Evolutionary conservation across 306 rosid genomes (phyloP), one percentile per base, ranked within the genome.

Genomic region (Spatholobus suberectus): DNA sequence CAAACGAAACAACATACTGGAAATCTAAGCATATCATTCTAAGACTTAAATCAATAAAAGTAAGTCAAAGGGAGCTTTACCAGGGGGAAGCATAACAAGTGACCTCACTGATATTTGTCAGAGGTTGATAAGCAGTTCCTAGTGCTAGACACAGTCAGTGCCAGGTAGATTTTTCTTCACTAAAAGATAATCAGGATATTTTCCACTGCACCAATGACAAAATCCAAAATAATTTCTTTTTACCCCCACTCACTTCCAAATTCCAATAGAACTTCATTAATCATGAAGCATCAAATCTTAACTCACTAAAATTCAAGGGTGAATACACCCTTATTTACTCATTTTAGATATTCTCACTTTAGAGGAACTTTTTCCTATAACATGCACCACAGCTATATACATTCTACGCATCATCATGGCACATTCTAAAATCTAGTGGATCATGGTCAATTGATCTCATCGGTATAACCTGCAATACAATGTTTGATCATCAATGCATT

Each of bases 101-200:
- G 63, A 88, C 85, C 76, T 89, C 93, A 67, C 81, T n/a, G 51
- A 83, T 84, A 75, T 85, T 87, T 67, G 43, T 93, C 92, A 9
- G 89, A 85, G 29, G 93, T 92, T 32, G 93, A 92, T 27, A 89
- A 75, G 80, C 97, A 88, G 83, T 85, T 70, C 92, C 93, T n/a
- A 90, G 79, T 59, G 91, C 93, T 14, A 92, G 93, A 86, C 91
- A 92, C 24, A 89, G 93, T 91, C 85, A 91, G 84, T 44, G 85
- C 77, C 9, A n/a, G 62, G 85, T 63, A 83, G 89, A 73, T 81
- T 88, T 83, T 89, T 90, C 86, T 89, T 91, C 15, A 90, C 90
- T 37, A 92, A 91, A 69, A 90, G 88, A 43, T 90, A 90, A 2
- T 88, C 90, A 21, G 92, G 93, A 75, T 90, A 88, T 69, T 88